These are phyloP conservation scores for Melampsora larici-populina DNA, from an alignment of 1,284 basidiomycete species.

Conservation along the genomic window DNA sequence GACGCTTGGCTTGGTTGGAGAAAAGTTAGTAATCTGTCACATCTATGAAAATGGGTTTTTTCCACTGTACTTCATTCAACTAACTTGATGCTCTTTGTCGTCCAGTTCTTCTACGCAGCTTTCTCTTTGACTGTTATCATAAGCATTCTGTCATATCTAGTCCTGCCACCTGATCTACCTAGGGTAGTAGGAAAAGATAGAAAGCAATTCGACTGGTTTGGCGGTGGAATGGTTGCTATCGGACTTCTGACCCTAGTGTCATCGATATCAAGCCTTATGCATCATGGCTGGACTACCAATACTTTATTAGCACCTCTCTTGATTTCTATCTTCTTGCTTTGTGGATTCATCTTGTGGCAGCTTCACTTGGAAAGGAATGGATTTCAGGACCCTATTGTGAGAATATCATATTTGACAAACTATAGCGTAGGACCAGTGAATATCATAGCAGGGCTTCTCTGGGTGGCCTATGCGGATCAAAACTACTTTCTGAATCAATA, in stretches of 20 bases:
- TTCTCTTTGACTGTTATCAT: neutral
- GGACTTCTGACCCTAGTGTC: constrained; percentile 12
- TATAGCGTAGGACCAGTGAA: neutral
- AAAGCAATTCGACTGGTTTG: constrained; percentile 21
- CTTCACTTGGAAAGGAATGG: neutral
- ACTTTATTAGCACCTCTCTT: constrained; percentile 20
- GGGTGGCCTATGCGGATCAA: constrained; percentile 33
- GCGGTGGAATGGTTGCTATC: constrained; percentile 8
- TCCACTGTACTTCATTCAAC: neutral
- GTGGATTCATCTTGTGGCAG: constrained; percentile 26
- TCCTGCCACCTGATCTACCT: no score
- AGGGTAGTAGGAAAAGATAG: neutral
- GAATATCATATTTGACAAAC: no score
- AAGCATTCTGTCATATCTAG: no score
- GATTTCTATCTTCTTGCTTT: constrained; percentile 1
- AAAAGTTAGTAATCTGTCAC: constrained; percentile 2
- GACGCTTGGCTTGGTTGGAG: constrained; percentile 26
- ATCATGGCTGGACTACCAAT: constrained; percentile 16
- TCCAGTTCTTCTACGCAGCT: neutral
- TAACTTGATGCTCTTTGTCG: neutral
- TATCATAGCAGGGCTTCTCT: constrained; percentile 19
- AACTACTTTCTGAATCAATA: constrained; percentile 42
- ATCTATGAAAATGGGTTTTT: neutral
- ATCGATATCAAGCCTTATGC: constrained; percentile 1
- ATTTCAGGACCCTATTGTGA: no score